Evolutionary conservation across 192 early-diverging fungal species (phyloP).

Genomic region (Gryganskiella cystojenkinii): DNA sequence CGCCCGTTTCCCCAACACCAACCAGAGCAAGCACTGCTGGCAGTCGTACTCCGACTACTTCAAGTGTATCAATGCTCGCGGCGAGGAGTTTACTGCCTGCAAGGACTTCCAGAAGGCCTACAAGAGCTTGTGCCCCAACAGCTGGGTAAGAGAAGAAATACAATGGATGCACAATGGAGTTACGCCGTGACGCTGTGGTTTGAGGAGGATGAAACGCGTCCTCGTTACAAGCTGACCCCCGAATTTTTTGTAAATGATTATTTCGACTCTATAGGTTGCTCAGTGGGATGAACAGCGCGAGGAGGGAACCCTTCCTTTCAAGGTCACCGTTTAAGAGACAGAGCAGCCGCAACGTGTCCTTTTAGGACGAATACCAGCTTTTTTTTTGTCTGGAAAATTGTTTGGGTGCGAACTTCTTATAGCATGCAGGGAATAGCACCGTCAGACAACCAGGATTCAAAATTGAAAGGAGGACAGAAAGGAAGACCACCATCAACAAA

Average conservation of each 20-base stretch:
- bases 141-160: conserved; percentile 91
- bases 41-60: conserved; percentile 98
- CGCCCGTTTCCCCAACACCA: conserved; percentile 95
- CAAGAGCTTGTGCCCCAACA: conserved; percentile 88
- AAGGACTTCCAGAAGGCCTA: conserved; percentile 89
- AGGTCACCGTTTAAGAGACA: conserved; percentile 23
- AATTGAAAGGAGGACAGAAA: too few relatives aligned
- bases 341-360: too few relatives aligned
- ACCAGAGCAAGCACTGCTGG: conserved; percentile 99
- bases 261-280: conserved; percentile 2
- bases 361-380: too few relatives aligned
- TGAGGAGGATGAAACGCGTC: too few relatives aligned
- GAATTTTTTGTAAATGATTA: background rate
- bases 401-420: too few relatives aligned
- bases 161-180: background rate
- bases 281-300: conserved; percentile 50
- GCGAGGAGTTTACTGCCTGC: conserved; percentile 96
- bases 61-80: conserved; percentile 92
- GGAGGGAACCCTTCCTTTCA: conserved; percentile 48
- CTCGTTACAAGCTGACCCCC: too few relatives aligned
- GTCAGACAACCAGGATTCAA: too few relatives aligned
- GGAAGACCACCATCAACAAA: too few relatives aligned
- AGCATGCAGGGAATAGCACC: too few relatives aligned
- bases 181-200: too few relatives aligned
- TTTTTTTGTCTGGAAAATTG: too few relatives aligned